phyloP scores from a whole-genome alignment of 2,329 filamentous ascomycete genomes.

The Penicillium sp. region DNA sequence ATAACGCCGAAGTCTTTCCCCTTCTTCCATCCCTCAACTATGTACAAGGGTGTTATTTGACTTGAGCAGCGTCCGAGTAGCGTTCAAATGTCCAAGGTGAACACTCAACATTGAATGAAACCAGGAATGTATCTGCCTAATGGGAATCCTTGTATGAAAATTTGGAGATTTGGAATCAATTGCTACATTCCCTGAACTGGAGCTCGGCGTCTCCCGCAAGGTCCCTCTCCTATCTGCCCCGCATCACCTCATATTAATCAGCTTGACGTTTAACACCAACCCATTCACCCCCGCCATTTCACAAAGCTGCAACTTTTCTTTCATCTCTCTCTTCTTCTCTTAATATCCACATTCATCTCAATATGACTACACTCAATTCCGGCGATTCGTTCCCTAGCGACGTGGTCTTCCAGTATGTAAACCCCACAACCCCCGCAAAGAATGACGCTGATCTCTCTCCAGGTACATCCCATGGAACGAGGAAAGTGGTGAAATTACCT shows the following conservation, averaged over 20 bases:
- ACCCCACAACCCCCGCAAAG: background rate
- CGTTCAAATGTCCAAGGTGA: too few species aligned
- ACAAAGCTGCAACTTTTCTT: background rate
- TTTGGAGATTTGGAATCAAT: too few species aligned
- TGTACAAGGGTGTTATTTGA: too few species aligned
- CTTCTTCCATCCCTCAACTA: too few species aligned
- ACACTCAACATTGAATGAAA: too few species aligned
- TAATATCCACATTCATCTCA: conserved; percentile 3
- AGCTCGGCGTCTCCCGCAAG: too few species aligned
- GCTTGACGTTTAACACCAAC: background rate
- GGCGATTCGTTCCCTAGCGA: conserved; percentile 80
- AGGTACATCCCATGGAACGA: conserved; percentile 75
- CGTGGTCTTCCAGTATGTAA: conserved; percentile 68
- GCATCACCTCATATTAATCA: conserved; percentile 9
- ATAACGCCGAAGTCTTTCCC: too few species aligned
- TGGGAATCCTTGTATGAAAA: too few species aligned
- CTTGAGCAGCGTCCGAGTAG: too few species aligned
- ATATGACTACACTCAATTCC: conserved; percentile 66
- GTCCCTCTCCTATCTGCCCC: too few species aligned
- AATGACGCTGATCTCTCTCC: background rate
- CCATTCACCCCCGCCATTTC: conserved; percentile 3
- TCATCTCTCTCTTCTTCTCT: background rate
- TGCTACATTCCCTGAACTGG: too few species aligned
- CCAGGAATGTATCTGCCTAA: too few species aligned
- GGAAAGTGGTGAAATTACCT: conserved; percentile 66